These are phyloP conservation scores for Chaetomium globosum DNA, from an alignment of 2,329 filamentous ascomycete genomes.

Conservation along the genomic window DNA sequence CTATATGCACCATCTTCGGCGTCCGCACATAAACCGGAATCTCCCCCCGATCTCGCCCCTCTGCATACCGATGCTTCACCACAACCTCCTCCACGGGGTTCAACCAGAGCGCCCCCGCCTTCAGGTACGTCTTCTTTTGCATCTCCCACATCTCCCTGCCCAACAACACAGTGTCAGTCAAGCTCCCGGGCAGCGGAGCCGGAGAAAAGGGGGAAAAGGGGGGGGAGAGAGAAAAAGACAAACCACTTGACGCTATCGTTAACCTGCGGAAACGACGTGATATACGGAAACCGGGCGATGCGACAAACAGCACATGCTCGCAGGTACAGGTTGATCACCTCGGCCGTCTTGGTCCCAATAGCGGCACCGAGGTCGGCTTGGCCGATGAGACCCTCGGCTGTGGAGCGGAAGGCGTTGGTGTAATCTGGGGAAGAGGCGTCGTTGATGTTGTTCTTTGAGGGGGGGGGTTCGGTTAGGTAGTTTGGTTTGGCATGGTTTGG, in stretches of 20 bases:
- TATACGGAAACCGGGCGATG: conserved; percentile 70
- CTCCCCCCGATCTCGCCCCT: conserved; percentile 53
- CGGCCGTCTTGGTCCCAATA: conserved; percentile 49
- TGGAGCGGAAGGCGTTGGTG: conserved; percentile 64
- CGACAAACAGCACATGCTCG: conserved; percentile 72
- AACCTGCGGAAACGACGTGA: conserved; percentile 46
- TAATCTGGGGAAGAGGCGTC: conserved; percentile 68
- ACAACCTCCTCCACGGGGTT: conserved; percentile 63
- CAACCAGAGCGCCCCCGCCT: conserved; percentile 57
- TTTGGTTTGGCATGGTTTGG: not conserved
- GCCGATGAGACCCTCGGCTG: conserved; percentile 58
- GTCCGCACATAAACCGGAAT: conserved; percentile 69
- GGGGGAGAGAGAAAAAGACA: not conserved
- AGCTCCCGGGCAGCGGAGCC: no score
- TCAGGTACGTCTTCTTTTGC: conserved; percentile 66
- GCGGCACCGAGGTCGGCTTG: conserved; percentile 55
- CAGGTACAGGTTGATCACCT: conserved; percentile 66
- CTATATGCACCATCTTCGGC: conserved; percentile 48
- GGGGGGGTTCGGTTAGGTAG: not conserved
- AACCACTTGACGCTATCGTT: conserved; percentile 54
- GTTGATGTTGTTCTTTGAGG: conserved; percentile 56
- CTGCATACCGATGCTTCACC: conserved; percentile 60
- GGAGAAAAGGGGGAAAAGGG: not conserved
- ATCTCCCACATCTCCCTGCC: conserved; percentile 59
- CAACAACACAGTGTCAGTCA: not conserved